Conservation (phyloP, 176 grass and related monocot genomes). For the Aegilops longissima region DNA sequence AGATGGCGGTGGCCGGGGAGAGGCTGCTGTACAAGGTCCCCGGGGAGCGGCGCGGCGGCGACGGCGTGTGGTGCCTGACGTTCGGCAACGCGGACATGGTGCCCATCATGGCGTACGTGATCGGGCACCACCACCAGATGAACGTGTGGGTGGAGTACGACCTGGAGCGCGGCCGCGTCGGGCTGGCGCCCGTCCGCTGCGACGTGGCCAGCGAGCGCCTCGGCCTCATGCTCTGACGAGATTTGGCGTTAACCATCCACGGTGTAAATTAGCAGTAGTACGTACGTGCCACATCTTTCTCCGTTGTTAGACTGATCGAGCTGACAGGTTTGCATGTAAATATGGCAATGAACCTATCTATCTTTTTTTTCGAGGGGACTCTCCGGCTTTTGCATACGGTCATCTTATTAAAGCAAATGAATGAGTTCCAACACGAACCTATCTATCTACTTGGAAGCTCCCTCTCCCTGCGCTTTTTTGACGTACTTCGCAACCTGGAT, state of each 20-base stretch:
- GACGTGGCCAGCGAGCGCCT: constrained; percentile 86
- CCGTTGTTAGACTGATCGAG: background rate
- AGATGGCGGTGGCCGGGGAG: constrained; percentile 66
- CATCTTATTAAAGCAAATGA: too few relatives aligned
- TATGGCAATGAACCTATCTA: constrained; percentile 29
- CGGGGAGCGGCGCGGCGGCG: constrained; percentile 56
- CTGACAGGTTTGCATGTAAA: constrained; percentile 24
- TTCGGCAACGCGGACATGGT: constrained; percentile 95
- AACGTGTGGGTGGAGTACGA: constrained; percentile 99
- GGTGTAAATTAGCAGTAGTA: constrained; percentile 12
- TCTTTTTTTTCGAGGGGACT: background rate
- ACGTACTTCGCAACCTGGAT: background rate
- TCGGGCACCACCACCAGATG: constrained; percentile 98
- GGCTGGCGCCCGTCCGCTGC: constrained; percentile 79
- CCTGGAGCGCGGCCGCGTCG: constrained; percentile 84
- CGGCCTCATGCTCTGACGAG: constrained; percentile 64
- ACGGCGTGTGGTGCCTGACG: constrained; percentile 88
- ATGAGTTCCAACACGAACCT: background rate
- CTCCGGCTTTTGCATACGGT: too few relatives aligned
- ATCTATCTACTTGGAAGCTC: background rate
- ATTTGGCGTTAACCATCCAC: background rate
- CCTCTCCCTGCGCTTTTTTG: background rate
- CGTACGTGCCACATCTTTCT: background rate
- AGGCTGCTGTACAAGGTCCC: constrained; percentile 79
- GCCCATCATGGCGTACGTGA: constrained; percentile 83